Evolutionary conservation across 2,329 filamentous ascomycete genomes (phyloP).

Genomic region (Camptophora hylomeconis): DNA sequence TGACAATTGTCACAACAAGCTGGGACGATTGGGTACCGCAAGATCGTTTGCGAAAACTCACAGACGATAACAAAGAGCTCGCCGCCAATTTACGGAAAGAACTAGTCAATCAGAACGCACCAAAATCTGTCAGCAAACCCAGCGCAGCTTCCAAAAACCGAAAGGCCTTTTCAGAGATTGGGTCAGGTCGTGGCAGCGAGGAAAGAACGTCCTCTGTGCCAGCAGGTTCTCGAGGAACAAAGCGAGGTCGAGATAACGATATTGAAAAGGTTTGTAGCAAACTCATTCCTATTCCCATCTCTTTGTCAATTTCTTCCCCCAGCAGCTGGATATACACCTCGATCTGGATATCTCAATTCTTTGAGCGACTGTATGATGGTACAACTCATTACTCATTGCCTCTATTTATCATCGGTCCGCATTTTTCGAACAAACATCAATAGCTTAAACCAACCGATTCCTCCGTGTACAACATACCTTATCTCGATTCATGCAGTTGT

Average conservation of each 20-base stretch:
- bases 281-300: slow-evolving; percentile 4
- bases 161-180: slow-evolving; percentile 26
- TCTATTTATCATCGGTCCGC: too few species aligned
- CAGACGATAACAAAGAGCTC: slow-evolving; percentile 86
- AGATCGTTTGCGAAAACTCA: slow-evolving; percentile 87
- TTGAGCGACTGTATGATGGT: too few species aligned
- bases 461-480: background rate
- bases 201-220: slow-evolving; percentile 31
- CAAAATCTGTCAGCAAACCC: slow-evolving; percentile 10
- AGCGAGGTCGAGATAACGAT: slow-evolving; percentile 32
- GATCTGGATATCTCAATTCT: too few species aligned
- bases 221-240: slow-evolving; percentile 30
- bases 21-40: slow-evolving; percentile 98
- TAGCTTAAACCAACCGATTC: too few species aligned
- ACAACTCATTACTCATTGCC: too few species aligned
- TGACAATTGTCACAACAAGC: slow-evolving; percentile 27
- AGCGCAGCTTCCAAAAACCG: slow-evolving; percentile 18
- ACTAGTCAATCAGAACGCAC: slow-evolving; percentile 22
- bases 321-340: too few species aligned
- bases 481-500: too few species aligned
- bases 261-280: slow-evolving; percentile 34
- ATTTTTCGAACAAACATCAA: too few species aligned
- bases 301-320: background rate
- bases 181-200: slow-evolving; percentile 32
- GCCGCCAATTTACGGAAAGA: slow-evolving; percentile 41